A percentile compares a stretch with the other conserved stretches of the same genome.
Conservation (phyloP, 148 eudicot genomes). For the Spergularia marina region DNA sequence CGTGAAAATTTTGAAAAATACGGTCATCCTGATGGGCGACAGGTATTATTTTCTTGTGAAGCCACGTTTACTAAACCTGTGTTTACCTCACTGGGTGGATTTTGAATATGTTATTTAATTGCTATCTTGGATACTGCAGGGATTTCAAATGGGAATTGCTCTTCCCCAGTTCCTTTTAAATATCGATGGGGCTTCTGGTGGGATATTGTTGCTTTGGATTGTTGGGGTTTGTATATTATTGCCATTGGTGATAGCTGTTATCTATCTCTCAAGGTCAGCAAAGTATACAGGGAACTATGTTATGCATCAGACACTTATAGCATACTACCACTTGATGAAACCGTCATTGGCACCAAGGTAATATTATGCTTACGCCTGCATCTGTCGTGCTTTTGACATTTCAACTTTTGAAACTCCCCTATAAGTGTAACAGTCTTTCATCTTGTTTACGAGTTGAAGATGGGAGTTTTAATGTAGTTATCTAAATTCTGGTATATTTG, state of each 20-base stretch:
- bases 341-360: constrained; percentile 95
- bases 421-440: not conserved
- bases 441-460: not conserved
- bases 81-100: not conserved
- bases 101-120: not conserved
- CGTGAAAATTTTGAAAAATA: constrained; percentile 95
- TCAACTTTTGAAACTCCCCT: not conserved
- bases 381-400: not conserved
- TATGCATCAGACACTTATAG: constrained; percentile 70
- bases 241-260: constrained; percentile 75
- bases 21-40: constrained; percentile 99
- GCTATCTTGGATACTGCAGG: constrained; percentile 43
- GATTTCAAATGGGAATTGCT: constrained; percentile 96
- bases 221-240: constrained; percentile 83
- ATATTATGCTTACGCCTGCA: not conserved
- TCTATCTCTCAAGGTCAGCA: constrained; percentile 73
- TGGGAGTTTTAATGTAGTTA: not conserved
- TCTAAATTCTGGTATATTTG: not conserved
- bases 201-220: constrained; percentile 67
- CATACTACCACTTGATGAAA: constrained; percentile 75
- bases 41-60: constrained; percentile 45
- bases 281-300: constrained; percentile 84
- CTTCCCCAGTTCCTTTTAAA: constrained; percentile 85
- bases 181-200: constrained; percentile 80
- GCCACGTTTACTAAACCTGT: not conserved